Evolutionary conservation across 208 protist genomes (phyloP), one percentile per base, ranked within the genome.

Genomic region (Leishmania turanica): DNA sequence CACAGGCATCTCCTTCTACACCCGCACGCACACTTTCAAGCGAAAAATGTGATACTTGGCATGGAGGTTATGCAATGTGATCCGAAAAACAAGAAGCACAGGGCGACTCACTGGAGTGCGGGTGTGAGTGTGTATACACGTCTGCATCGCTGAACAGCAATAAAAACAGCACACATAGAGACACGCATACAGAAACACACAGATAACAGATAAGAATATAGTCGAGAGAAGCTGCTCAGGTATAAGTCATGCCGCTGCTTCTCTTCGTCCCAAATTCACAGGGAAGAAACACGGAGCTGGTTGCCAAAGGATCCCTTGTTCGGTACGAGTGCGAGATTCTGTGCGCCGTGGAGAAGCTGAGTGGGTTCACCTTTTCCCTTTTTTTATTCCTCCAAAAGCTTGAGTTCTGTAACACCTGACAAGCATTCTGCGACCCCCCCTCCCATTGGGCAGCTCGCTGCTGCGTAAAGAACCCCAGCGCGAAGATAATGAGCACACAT

Each of bases 121-220:
- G 19, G 27, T 68, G 40, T 77, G 74, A 60, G 51, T 53, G 74
- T 65, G 74, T 77, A 58, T 77, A 45, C 37, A 49, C 53, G 19
- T n/a, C 56, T 34, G 37, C 49, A 64, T 11, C 74, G 45, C 40
- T 11, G 40, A 64, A 21, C 8, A 65, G 31, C 31, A 47, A 65
- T 6, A 65, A 19, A 19, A 75, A 51, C 42, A 13, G 31, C 15
- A 76, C 51, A 76, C 40, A 72, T 7, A 51, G 40, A 70, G 19
- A 70, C n/a, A 70, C 34, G 19, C 17, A 70, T 15, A 70, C 65
- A 34, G n/a, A 70, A 70, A 45, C 27, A 70, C 34, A 70, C 70
- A 56, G 15, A 76, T 6, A 76, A 62, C 34, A 3, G 47, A 21
- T n/a, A 76, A 62, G 34, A 76, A 62, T 27, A 76, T 66, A 24